These are phyloP conservation scores for Phoma sp. DNA, from an alignment of 2,329 filamentous ascomycete species.

Conservation along the genomic window DNA sequence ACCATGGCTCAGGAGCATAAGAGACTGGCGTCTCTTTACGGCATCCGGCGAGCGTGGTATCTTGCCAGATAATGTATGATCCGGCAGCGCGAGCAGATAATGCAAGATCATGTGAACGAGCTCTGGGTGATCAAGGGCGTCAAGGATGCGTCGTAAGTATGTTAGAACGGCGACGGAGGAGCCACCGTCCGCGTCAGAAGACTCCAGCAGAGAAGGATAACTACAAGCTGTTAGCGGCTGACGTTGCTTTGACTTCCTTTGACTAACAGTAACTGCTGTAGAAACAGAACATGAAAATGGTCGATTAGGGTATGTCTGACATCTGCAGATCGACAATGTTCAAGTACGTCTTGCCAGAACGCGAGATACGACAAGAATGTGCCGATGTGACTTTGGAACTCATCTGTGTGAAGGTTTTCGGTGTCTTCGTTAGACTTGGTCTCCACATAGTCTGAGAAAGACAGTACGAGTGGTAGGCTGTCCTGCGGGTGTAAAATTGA, in stretches of 20 bases:
- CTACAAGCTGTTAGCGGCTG: constrained; percentile 52
- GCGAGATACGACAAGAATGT: constrained; percentile 93
- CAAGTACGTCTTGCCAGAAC: constrained; percentile 98
- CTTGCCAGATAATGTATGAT: constrained; percentile 50
- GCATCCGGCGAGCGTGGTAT: constrained; percentile 61
- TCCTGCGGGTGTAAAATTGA: constrained; percentile 79
- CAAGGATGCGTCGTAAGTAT: constrained; percentile 87
- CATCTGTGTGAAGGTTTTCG: constrained; percentile 73
- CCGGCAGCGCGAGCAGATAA: constrained; percentile 85
- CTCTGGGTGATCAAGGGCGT: constrained; percentile 89
- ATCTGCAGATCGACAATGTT: constrained; percentile 90
- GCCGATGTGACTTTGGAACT: constrained; percentile 85
- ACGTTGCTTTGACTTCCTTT: neutral
- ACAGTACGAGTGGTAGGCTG: constrained; percentile 80
- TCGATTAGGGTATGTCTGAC: constrained; percentile 93
- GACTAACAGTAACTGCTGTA: constrained; percentile 86
- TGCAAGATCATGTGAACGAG: constrained; percentile 93
- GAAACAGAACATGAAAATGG: constrained; percentile 95
- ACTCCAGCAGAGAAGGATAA: constrained; percentile 94
- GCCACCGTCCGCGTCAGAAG: constrained; percentile 94
- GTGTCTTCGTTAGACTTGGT: constrained; percentile 69
- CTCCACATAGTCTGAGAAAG: constrained; percentile 86
- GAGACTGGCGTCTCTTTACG: constrained; percentile 81
- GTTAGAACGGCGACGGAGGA: constrained; percentile 96
- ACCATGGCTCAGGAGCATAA: constrained; percentile 83